Conservation (phyloP, 768 basidiomycete species). For the Tricholoma flavovirens region DNA sequence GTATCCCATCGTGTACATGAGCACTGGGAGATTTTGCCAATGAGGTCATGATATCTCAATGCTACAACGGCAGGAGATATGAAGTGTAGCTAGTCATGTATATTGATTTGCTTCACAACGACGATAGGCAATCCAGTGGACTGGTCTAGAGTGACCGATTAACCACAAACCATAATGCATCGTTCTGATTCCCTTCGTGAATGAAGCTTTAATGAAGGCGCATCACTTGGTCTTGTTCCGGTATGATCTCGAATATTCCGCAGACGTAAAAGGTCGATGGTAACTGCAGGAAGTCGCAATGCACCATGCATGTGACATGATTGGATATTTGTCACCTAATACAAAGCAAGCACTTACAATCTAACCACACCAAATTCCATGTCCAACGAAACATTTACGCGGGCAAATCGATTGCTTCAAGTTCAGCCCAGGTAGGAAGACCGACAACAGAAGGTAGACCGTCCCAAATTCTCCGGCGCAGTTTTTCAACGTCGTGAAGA, state of each 20-base stretch:
- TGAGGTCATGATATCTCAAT: neutral
- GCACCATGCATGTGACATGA: neutral
- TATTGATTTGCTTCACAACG: neutral
- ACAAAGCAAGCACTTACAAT: neutral
- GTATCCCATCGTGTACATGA: neutral
- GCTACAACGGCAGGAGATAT: neutral
- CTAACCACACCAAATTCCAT: neutral
- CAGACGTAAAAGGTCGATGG: neutral
- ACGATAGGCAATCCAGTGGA: neutral
- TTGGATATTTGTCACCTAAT: neutral
- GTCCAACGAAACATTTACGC: neutral
- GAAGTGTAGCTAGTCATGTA: neutral
- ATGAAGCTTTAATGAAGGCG: no score
- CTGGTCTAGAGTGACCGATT: neutral
- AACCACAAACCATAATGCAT: neutral
- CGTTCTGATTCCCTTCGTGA: neutral
- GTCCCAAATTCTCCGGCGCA: slow-evolving; percentile 41
- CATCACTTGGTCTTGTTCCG: neutral
- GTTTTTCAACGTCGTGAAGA: slow-evolving; percentile 29
- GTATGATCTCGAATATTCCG: neutral
- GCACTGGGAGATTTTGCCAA: neutral
- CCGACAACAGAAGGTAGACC: slow-evolving; percentile 40
- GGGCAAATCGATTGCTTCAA: slow-evolving; percentile 15
- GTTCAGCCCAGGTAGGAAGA: slow-evolving; percentile 42
- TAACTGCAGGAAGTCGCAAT: neutral